Base-by-base conservation (phyloP, 2,329 filamentous ascomycete genomes). In the Biscogniauxia mediterranea region DNA sequence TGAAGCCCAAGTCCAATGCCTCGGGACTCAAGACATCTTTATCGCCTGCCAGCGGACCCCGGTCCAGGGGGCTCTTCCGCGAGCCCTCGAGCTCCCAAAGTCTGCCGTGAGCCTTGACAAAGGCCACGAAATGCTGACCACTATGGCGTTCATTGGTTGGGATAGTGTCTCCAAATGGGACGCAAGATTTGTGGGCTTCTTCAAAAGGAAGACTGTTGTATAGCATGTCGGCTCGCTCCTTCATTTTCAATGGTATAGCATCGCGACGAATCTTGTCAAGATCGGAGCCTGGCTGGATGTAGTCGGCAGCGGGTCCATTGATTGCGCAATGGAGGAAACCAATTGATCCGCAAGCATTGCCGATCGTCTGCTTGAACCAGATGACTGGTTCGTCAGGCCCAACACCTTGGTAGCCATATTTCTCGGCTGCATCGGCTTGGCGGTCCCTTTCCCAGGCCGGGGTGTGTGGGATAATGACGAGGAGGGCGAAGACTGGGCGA, bases 321-420 rank as follows among this genome's bases (percentile, higher is more conserved):
- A 84, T 84, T 0, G 90, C 83, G 17, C 85, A 85, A 74, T 96
- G 92, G 8, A 96, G 75, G 5, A 95, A 79, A 0, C 87, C 92
- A 70, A 93, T 92, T 21, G 93, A 83, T 0, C 92, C 92, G 72
- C 91, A 96, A 0, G 91, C 90, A 72, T 95, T 89, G 61, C 87
- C 85, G 69, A 96, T 95, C 0, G 90, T 95, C 75, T 96, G 92
- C 71, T 88, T 88, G 78, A 92, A 95, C 91, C 91, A 96, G 19
- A 91, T 79, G 0, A 93, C 86, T 6, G 89, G 85, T 68, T 93
- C 89, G 0, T 76, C 73, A 1, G 81, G 74, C 1, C 87, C 87
- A 28, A 52, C 53, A 1, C 66, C 66, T 42, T 8, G 11, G 25
- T 68, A 66, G 23, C 66, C 65, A 2, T 21, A 52, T 51, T 64